phyloP scores from a whole-genome alignment of 2,329 filamentous ascomycete genomes.

The Cercospora berteroae region DNA sequence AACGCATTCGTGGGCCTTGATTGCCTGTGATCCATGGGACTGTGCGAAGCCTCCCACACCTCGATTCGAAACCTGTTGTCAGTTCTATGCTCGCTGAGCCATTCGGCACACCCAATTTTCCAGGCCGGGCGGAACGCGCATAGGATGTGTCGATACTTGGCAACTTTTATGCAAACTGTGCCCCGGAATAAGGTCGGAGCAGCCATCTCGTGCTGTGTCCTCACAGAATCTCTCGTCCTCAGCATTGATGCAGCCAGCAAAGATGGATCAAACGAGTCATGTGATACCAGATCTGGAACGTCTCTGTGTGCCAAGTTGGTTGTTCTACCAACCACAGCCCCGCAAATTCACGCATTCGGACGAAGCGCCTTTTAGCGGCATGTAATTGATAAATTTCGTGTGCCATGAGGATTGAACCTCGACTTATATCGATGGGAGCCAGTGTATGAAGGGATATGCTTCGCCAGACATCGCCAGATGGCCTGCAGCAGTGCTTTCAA shows the following conservation, averaged over 20 bases:
- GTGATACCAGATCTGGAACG: not conserved
- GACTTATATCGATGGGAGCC: not conserved
- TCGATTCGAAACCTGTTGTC: not conserved
- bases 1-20: not conserved
- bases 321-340: not conserved
- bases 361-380: not conserved
- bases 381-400: not conserved
- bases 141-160: not conserved
- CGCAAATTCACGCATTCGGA: not conserved
- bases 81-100: not conserved
- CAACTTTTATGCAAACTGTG: not conserved
- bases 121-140: not conserved
- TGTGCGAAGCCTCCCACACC: not conserved
- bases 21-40: not conserved
- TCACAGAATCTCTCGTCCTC: not conserved
- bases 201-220: not conserved
- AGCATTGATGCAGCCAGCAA: not conserved
- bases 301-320: not conserved
- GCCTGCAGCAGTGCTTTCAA: not conserved
- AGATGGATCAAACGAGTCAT: not conserved
- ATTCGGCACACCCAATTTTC: not conserved
- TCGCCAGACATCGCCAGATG: not conserved
- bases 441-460: not conserved
- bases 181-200: not conserved
- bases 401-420: not conserved